A percentile compares a stretch with the other conserved stretches of the same genome.
Evolutionary conservation across 345 rosid genomes (phyloP).

Genomic region (Odontarrhena argentea): DNA sequence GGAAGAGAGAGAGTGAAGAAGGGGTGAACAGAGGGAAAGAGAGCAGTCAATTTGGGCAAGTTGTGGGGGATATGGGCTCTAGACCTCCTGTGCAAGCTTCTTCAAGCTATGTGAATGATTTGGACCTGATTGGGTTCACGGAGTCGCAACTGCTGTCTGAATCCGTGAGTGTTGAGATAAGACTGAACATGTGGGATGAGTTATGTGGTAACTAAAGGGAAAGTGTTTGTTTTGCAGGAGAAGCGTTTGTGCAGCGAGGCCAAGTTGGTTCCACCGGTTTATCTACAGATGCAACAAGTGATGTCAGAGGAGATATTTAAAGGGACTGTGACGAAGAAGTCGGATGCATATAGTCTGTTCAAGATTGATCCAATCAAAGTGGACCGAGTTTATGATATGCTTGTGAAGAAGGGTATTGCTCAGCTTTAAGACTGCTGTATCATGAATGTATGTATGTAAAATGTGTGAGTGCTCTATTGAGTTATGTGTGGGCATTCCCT

Average conservation of each 20-base stretch:
- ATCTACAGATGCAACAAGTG: constrained; percentile 85
- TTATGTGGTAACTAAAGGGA: constrained; percentile 16
- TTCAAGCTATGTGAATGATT: constrained; percentile 60
- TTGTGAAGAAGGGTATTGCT: constrained; percentile 92
- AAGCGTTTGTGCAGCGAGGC: constrained; percentile 76
- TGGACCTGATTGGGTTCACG: constrained; percentile 56
- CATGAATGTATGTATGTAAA: constrained; percentile 4
- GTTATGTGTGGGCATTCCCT: constrained; percentile 26
- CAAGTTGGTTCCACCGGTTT: constrained; percentile 71
- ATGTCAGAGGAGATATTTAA: constrained; percentile 74
- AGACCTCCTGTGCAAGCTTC: constrained; percentile 58
- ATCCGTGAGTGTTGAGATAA: constrained; percentile 53
- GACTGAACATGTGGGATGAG: constrained; percentile 5
- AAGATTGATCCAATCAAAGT: constrained; percentile 76
- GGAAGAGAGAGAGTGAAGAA: constrained; percentile 80
- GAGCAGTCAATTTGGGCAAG: constrained; percentile 54
- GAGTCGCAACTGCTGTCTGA: constrained; percentile 81
- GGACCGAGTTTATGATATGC: constrained; percentile 88
- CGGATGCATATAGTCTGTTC: constrained; percentile 79
- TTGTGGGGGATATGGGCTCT: constrained; percentile 38
- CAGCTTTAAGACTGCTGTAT: constrained; percentile 45
- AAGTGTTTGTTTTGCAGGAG: constrained; percentile 61
- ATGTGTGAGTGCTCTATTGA: constrained; percentile 26
- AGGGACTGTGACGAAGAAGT: constrained; percentile 71
- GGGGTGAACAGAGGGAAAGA: constrained; percentile 71